phyloP scores from a whole-genome alignment of 208 protist genomes.

The Trypanosoma rangeli region DNA sequence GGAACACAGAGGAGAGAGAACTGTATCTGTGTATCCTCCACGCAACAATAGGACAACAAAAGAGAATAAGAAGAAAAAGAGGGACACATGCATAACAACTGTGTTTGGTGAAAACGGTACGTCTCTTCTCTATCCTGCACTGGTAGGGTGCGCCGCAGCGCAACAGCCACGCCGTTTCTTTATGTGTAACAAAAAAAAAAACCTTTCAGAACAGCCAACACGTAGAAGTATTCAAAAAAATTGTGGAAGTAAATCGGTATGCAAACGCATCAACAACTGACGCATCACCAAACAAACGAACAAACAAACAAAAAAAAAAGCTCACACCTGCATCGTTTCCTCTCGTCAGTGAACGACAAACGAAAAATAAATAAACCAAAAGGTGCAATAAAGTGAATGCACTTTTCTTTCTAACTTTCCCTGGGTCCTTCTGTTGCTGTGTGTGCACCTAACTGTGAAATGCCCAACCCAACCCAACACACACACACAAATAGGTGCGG shows the following conservation, averaged over 20 bases:
- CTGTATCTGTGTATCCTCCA: background rate
- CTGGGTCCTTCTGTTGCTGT: background rate
- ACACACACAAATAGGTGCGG: background rate
- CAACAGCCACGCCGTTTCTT: background rate
- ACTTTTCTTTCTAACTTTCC: background rate
- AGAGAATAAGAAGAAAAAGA: background rate
- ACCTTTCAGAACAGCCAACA: background rate
- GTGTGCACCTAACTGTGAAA: background rate
- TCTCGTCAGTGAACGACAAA: background rate
- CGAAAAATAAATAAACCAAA: too few relatives aligned
- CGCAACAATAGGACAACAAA: background rate
- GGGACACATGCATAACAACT: background rate
- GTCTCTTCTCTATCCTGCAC: background rate
- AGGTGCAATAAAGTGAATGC: background rate
- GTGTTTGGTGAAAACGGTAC: background rate
- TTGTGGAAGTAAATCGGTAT: background rate
- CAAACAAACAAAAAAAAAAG: slow-evolving; percentile 4
- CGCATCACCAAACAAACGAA: background rate
- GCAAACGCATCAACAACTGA: background rate
- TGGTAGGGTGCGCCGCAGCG: background rate
- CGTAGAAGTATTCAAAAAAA: background rate
- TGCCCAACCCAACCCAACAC: background rate
- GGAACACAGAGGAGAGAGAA: background rate
- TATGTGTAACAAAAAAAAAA: background rate
- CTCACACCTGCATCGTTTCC: background rate